Evolutionary conservation across 768 basidiomycete genomes (phyloP), one percentile per base, ranked within the genome.

Genomic region (Asterophora parasitica): DNA sequence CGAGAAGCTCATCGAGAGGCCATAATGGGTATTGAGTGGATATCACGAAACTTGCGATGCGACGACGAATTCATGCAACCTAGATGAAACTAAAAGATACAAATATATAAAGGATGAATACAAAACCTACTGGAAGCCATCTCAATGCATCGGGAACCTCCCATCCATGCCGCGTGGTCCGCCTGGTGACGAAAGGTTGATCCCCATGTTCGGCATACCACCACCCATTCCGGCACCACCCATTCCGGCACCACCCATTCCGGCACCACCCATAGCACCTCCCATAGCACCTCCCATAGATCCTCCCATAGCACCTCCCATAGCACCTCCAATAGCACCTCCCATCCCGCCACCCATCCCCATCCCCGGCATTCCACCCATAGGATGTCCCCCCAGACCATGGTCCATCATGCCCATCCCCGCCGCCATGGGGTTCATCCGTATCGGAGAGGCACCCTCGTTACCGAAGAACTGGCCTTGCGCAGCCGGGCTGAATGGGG

Each of bases 381-480:
- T 44, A 2, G 47, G 38, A 32, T 46, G 51, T 23, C 58, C 51
- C 12, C 56, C 56, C 42, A 61, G 57, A 17, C 52, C 46, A 15
- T 50, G 42, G 26, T 60, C 58, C 45, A 56, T 50, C 51, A 56
- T 54, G 12, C 53, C 50, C 55, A 60, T 58, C 12, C 60, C 55
- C 32, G 55, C 55, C 32, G 55, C 57, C 59, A 64, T 62, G 0
- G 56, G 34, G 27, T 62, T 62, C 64, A 71, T 69, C 20, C 69
- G 50, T 61, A 71, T 68, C 7, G 71, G 69, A 20, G 65, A 64
- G 4, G 40, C 49, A 13, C 55, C 58, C 31, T 65, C 61, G 13
- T 55, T 61, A 9, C 59, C 63, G 40, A 64, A 66, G 50, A 65
- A 70, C 34, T 66, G 68, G 10, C 57, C 57, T 10, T 62, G 58